phyloP scores from a whole-genome alignment of 441 rosid genomes.

The Mallotus japonicus region DNA sequence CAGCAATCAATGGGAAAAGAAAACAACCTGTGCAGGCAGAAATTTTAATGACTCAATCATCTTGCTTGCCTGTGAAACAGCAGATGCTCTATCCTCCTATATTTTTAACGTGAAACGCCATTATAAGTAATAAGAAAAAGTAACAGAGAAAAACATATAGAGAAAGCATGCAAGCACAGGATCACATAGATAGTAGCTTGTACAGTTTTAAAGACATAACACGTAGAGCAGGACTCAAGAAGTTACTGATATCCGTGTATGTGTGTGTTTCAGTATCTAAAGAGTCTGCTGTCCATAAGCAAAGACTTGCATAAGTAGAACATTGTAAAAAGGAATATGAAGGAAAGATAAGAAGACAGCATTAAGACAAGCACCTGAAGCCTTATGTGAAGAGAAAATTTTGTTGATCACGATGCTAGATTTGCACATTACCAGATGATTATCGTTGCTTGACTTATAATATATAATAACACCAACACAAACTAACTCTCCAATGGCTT shows the following conservation, averaged over 20 bases:
- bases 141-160: neutral
- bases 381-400: neutral
- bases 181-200: neutral
- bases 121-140: neutral
- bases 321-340: neutral
- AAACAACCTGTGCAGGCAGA: slow-evolving; percentile 70
- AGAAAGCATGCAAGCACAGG: neutral
- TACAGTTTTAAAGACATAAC: neutral
- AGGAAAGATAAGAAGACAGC: neutral
- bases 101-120: slow-evolving; percentile 25
- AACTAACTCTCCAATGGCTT: neutral
- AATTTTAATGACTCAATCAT: slow-evolving; percentile 93
- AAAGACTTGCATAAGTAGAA: neutral
- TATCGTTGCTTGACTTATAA: neutral
- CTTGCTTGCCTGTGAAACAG: slow-evolving; percentile 69
- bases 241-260: neutral
- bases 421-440: neutral
- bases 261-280: neutral
- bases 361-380: neutral
- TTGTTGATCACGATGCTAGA: neutral
- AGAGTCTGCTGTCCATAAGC: neutral
- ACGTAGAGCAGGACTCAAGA: neutral
- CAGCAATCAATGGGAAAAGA: slow-evolving; percentile 18
- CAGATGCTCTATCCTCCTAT: slow-evolving; percentile 84
- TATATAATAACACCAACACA: neutral